Evolutionary conservation across 139 green algal species (phyloP).

Genomic region (Coelastrella sp.): DNA sequence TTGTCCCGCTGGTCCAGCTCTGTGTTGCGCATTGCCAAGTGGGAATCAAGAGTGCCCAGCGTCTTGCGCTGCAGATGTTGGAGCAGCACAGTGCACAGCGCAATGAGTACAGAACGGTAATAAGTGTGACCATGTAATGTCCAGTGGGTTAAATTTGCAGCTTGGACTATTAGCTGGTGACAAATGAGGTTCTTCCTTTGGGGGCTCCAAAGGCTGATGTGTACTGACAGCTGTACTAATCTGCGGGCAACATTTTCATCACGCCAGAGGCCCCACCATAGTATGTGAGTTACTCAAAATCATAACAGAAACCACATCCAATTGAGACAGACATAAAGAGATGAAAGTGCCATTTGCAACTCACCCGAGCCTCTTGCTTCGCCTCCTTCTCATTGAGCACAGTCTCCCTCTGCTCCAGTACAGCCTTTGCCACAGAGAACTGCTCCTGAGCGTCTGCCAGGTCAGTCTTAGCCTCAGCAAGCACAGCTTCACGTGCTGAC

Average conservation of each 20-base stretch:
- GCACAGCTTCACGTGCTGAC: background rate
- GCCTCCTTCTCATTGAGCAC: constrained; percentile 5
- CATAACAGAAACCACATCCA: no score
- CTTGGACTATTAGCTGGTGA: no score
- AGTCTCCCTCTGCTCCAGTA: constrained; percentile 26
- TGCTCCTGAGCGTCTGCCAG: background rate
- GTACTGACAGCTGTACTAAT: no score
- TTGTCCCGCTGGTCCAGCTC: constrained; percentile 18
- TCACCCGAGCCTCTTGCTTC: background rate
- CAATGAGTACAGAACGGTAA: background rate
- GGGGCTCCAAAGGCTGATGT: no score
- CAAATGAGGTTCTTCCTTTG: no score
- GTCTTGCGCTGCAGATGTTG: background rate
- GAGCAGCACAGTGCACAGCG: background rate
- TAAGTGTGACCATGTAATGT: no score
- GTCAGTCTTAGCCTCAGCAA: background rate
- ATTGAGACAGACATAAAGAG: no score
- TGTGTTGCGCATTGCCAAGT: background rate
- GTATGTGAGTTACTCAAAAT: no score
- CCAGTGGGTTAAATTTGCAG: no score
- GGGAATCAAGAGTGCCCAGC: background rate
- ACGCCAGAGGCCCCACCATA: no score
- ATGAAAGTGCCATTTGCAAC: background rate
- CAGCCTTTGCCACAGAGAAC: constrained; percentile 6
- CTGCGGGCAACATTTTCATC: no score